Evolutionary conservation across 805 yeast species (phyloP).

Genomic region (Saccharomycopsis sp.): DNA sequence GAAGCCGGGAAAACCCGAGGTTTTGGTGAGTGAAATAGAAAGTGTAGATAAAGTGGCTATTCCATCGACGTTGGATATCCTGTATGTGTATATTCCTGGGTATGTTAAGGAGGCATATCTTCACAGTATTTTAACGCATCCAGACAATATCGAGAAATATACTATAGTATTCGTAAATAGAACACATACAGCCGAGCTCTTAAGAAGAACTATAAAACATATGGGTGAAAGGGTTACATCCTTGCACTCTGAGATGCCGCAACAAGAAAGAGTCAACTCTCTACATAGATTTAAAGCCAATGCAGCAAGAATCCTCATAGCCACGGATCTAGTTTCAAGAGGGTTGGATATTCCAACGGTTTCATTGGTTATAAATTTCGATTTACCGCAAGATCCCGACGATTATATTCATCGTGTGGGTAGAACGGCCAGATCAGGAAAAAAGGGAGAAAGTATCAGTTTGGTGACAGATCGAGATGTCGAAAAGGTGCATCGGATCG

Average conservation of each 20-base stretch:
- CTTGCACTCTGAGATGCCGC: slow-evolving; percentile 92
- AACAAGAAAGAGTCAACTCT: slow-evolving; percentile 82
- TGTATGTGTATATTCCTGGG: slow-evolving; percentile 73
- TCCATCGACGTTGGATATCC: slow-evolving; percentile 62
- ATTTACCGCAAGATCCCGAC: slow-evolving; percentile 93
- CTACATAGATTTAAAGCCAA: slow-evolving; percentile 89
- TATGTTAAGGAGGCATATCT: slow-evolving; percentile 88
- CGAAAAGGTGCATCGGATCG: slow-evolving; percentile 74
- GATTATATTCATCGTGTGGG: slow-evolving; percentile 97
- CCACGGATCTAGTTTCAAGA: slow-evolving; percentile 96
- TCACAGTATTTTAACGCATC: slow-evolving; percentile 57
- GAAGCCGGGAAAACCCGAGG: slow-evolving; percentile 47
- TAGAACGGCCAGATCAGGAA: slow-evolving; percentile 98
- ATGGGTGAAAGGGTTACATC: slow-evolving; percentile 81
- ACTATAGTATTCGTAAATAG: slow-evolving; percentile 89
- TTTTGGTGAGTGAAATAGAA: slow-evolving; percentile 69
- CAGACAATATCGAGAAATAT: slow-evolving; percentile 55
- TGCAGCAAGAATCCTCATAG: slow-evolving; percentile 87
- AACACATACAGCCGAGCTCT: slow-evolving; percentile 81
- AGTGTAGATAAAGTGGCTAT: slow-evolving; percentile 69
- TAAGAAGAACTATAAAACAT: slow-evolving; percentile 67
- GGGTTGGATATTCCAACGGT: slow-evolving; percentile 96
- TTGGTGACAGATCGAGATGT: slow-evolving; percentile 85
- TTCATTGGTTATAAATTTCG: slow-evolving; percentile 83
- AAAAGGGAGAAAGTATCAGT: slow-evolving; percentile 76